Base-by-base conservation (phyloP, 306 rosid genomes). In the Vigna nakashimae region DNA sequence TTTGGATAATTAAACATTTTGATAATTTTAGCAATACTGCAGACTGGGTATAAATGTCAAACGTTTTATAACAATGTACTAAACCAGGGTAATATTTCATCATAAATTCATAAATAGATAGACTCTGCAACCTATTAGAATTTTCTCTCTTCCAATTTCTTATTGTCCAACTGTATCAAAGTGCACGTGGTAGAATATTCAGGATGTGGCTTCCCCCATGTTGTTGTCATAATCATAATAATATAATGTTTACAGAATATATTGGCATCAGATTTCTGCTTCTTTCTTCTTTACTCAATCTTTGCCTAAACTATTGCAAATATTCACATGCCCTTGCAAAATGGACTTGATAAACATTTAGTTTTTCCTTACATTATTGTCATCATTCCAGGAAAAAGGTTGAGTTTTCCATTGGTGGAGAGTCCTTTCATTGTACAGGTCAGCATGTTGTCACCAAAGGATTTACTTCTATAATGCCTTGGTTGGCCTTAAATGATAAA, bases 401-500 rank as follows among this genome's bases (percentile, higher is more conserved):
- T 63, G 91, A 87, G 57, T 90, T 94, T 89, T 85, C 89, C 67
- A 73, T 83, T n/a, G 97, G 92, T 18, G 97, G 95, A 59, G 98
- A 94, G 84, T 81, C 76, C 76, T 92, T 94, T 88, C 89, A 94
- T 68, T 94, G 93, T 81, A 92, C 90, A 8, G 98, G 98, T 75
- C 85, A 84, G 26, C 92, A 76, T 65, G 94, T 90, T 66, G 76
- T 75, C 24, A 83, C 79, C 51, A 87, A 85, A 80, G 98, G 98
- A 46, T 94, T 88, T 82, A 92, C 98, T 26, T 79, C 95, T 75
- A 79, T 94, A 18, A 94, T 94, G 98, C 97, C 97, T 59, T 92
- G 98, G 98, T 83, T 94, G 87, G 95, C 92, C 62, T 71, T 94
- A 77, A 85, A 58, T 79, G 98, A 94, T 85, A 94, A 86, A 88